A percentile compares a stretch with the other conserved stretches of the same genome.
Conservation (phyloP, 208 protist species). For the Leishmania major region DNA sequence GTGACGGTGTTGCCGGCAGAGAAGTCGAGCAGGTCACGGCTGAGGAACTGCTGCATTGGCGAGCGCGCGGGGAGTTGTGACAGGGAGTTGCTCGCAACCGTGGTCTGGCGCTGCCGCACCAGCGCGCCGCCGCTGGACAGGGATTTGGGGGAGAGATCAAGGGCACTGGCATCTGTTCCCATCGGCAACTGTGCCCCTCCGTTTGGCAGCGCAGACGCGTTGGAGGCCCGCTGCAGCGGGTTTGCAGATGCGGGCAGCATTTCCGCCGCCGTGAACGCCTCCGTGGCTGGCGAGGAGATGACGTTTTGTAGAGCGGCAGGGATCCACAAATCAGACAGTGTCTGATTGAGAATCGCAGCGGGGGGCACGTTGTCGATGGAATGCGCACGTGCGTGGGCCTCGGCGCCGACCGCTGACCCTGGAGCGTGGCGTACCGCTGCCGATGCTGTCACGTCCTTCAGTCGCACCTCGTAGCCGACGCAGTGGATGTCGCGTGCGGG, state of each 20-base stretch:
- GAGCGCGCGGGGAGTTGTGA: conserved; percentile 1
- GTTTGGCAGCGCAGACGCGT: background rate
- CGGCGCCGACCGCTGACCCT: background rate
- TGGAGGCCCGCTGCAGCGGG: background rate
- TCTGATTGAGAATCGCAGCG: background rate
- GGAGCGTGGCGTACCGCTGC: background rate
- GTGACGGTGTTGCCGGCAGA: conserved; percentile 25
- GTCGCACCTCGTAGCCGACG: conserved; percentile 52
- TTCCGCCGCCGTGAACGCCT: background rate
- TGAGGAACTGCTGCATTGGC: conserved; percentile 27
- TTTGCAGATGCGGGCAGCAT: background rate
- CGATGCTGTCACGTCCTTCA: conserved; percentile 25
- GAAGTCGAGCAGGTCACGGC: conserved; percentile 26
- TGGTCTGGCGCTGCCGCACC: background rate
- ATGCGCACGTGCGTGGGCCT: background rate
- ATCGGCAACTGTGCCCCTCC: background rate
- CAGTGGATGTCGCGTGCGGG: conserved; percentile 71
- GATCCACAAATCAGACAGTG: background rate
- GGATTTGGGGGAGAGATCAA: background rate
- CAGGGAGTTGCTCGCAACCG: background rate
- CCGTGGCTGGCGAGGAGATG: background rate
- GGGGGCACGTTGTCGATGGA: background rate
- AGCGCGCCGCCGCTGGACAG: background rate
- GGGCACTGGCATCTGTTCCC: background rate
- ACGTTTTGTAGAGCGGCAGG: background rate